These are phyloP conservation scores for Ustilago loliicola DNA, from an alignment of 1,284 basidiomycete genomes.

Conservation along the genomic window DNA sequence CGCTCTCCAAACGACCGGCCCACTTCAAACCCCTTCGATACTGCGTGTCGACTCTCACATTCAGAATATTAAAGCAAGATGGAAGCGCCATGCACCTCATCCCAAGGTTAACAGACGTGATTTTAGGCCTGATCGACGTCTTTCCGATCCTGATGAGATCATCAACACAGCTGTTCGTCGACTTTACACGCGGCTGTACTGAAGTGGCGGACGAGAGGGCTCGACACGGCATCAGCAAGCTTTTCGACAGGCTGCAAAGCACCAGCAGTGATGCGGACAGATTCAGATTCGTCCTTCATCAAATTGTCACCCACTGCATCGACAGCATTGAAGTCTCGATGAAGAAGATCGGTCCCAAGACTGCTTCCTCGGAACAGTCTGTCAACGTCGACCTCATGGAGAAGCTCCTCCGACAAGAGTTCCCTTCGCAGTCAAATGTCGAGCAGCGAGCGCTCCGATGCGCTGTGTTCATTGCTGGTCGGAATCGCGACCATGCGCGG, in stretches of 20 bases:
- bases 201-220: conserved; percentile 24
- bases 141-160: conserved; percentile 10
- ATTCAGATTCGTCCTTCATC: conserved; percentile 1
- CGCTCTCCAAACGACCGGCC: too few species aligned
- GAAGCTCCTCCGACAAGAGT: conserved; percentile 8
- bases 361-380: conserved; percentile 25
- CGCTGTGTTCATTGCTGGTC: conserved; percentile 28
- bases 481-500: conserved; percentile 13
- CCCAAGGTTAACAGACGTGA: conserved; percentile 20
- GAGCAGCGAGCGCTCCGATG: conserved; percentile 18
- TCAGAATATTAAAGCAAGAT: conserved; percentile 1
- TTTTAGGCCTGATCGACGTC: conserved; percentile 9
- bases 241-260: conserved; percentile 18
- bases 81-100: conserved; percentile 25
- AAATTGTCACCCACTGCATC: conserved; percentile 17
- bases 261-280: neutral
- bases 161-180: neutral
- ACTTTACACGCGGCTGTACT: conserved; percentile 18
- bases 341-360: neutral
- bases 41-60: conserved; percentile 18
- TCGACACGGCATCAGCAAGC: conserved; percentile 18
- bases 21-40: conserved; percentile 11
- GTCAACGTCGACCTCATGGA: conserved; percentile 28
- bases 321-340: conserved; percentile 20
- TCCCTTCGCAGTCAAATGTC: conserved; percentile 4